A percentile compares a stretch with the other conserved stretches of the same genome.
Conservation (phyloP, 2,329 filamentous ascomycete genomes). For the Hypoxylon sp. region DNA sequence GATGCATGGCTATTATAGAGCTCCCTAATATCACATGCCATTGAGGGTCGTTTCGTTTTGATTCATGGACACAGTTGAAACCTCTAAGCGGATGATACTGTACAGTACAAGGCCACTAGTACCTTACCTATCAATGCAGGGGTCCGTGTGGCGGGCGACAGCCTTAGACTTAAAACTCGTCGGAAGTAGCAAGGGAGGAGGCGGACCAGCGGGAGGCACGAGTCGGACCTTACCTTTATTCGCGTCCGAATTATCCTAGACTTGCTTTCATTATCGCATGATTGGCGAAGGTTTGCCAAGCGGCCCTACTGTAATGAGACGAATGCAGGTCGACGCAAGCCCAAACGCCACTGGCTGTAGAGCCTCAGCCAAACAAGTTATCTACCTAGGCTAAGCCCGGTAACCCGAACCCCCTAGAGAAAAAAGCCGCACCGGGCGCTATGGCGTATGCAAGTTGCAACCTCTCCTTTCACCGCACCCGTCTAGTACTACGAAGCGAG, state of each 20-base stretch:
- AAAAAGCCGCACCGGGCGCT: conserved; percentile 16
- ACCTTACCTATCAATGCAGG: conserved; percentile 34
- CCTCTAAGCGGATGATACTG: conserved; percentile 5
- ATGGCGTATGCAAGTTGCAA: conserved; percentile 23
- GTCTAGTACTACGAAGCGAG: conserved; percentile 3
- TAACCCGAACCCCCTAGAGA: conserved; percentile 13
- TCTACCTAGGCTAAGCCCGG: conserved; percentile 1
- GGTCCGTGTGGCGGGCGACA: conserved; percentile 33
- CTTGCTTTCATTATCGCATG: conserved; percentile 1
- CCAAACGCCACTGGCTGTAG: conserved; percentile 21
- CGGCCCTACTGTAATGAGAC: conserved; percentile 29
- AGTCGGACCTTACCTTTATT: conserved; percentile 26
- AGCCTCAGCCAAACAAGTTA: conserved; percentile 30
- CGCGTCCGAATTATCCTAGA: background rate
- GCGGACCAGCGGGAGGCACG: conserved; percentile 13
- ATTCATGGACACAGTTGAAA: conserved; percentile 28
- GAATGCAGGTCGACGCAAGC: conserved; percentile 16
- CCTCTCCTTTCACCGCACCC: conserved; percentile 14
- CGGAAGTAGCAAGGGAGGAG: conserved; percentile 9
- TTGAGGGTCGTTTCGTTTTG: conserved; percentile 23
- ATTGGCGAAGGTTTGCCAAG: conserved; percentile 18
- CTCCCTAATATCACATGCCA: conserved; percentile 36
- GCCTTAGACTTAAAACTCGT: conserved; percentile 16
- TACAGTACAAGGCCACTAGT: background rate
- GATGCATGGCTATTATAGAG: background rate